Evolutionary conservation across 305 asterid species (phyloP).

Genomic region (Fraxinus nigra): DNA sequence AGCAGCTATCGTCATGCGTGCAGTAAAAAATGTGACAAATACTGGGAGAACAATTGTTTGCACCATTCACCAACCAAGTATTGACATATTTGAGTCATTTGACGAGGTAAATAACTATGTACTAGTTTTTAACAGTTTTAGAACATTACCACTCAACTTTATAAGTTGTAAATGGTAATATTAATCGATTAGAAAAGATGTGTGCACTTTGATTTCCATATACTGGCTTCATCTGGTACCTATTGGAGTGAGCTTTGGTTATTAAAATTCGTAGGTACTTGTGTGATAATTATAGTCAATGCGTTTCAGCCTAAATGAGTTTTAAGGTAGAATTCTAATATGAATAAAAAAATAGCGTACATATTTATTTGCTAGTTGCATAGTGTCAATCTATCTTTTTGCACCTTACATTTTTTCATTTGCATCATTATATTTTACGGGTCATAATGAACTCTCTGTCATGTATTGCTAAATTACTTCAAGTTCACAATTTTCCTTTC

Average conservation of each 20-base stretch:
- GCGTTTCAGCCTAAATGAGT: background rate
- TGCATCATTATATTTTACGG: background rate
- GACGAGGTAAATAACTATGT: conserved; percentile 51
- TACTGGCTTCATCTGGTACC: background rate
- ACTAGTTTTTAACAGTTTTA: background rate
- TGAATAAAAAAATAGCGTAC: background rate
- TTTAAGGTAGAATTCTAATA: background rate
- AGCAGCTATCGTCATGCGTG: conserved; percentile 86
- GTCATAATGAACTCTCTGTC: background rate
- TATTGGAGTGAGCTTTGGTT: background rate
- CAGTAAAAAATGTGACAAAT: conserved; percentile 70
- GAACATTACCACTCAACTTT: background rate
- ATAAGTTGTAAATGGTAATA: background rate
- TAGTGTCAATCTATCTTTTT: background rate
- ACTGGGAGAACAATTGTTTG: conserved; percentile 86
- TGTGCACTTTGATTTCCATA: background rate
- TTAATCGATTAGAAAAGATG: background rate
- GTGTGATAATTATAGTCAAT: background rate
- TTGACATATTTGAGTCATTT: conserved; percentile 75
- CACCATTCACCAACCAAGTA: conserved; percentile 85
- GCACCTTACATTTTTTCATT: background rate
- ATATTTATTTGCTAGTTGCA: background rate
- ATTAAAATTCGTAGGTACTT: background rate
- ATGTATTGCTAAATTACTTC: background rate
- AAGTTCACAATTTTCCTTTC: background rate